phyloP scores from a whole-genome alignment of 805 yeast genomes.

The Metschnikowia drakensbergensis region DNA sequence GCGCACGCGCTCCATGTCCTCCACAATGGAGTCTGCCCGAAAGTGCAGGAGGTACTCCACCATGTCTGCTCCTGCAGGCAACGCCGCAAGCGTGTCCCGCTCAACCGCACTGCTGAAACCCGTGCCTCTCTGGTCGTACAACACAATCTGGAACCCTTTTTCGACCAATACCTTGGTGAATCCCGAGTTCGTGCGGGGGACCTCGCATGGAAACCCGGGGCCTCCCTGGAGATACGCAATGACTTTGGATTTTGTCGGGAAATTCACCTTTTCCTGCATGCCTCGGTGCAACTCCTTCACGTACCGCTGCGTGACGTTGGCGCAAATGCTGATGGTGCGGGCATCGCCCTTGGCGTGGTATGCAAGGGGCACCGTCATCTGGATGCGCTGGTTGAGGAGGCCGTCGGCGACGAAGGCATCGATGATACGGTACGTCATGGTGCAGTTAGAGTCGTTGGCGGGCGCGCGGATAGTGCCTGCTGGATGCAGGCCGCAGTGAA shows the following conservation, averaged over 20 bases:
- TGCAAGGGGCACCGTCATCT: slow-evolving; percentile 23
- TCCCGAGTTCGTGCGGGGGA: slow-evolving; percentile 36
- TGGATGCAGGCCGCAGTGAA: no score
- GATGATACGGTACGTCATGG: slow-evolving; percentile 10
- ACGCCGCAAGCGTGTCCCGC: slow-evolving; percentile 20
- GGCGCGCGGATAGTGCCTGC: neutral
- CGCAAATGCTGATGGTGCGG: slow-evolving; percentile 23
- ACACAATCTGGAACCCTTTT: slow-evolving; percentile 42
- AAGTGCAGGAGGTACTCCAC: slow-evolving; percentile 42
- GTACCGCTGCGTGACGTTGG: slow-evolving; percentile 32
- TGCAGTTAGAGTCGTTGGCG: neutral
- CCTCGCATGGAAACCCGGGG: slow-evolving; percentile 47
- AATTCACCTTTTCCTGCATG: slow-evolving; percentile 9
- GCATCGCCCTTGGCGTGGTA: slow-evolving; percentile 13
- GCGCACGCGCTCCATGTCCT: slow-evolving; percentile 49
- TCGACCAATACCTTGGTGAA: slow-evolving; percentile 37
- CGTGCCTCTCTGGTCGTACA: slow-evolving; percentile 60
- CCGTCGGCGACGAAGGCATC: slow-evolving; percentile 19
- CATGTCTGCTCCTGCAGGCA: slow-evolving; percentile 6
- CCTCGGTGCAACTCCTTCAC: slow-evolving; percentile 18
- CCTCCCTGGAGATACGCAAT: slow-evolving; percentile 51
- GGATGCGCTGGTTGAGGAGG: slow-evolving; percentile 16
- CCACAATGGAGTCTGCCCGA: slow-evolving; percentile 51
- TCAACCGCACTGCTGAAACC: slow-evolving; percentile 51
- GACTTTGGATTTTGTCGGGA: slow-evolving; percentile 33